Evolutionary conservation across 768 basidiomycete species (phyloP), one percentile per base, ranked within the genome.

Genomic region (Mycena albidolilacea): DNA sequence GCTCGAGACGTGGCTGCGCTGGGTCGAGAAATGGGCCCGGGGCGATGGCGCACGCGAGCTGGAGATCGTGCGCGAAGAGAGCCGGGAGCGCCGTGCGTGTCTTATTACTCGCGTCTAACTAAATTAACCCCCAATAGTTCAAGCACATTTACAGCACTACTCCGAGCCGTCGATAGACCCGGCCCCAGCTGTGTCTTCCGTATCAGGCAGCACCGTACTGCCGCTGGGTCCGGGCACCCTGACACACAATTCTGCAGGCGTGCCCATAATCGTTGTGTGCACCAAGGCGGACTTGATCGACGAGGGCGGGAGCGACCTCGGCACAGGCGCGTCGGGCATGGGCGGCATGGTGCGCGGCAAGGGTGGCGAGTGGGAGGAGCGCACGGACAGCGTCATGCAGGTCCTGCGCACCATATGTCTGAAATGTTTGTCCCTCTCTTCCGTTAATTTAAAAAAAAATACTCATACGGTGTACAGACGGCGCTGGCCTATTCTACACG

Each of bases 281-380:
- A 95, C 96, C 19, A 97, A 96, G 82, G 96, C 97, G 2, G 97
- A 98, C 81, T 80, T 96, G 72, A 97, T 98, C 71, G 96, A 98
- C 80, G 95, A 95, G 59, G 89, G 52, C 3, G 52, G 89, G 7
- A 88, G 87, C 76, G 93, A 94, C 77, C 86, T 92, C 68, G 90
- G 88, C 19, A 91, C 91, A 7, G 95, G 95, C 48, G 85, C 92
- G 1, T 89, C 93, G 0, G 94, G 94, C 0, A 95, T 96, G 91
- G 94, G 95, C 30, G 92, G 92, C 15, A 94, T 96, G 93, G 93
- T 96, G 5, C 96, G 95, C 82, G 95, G 95, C 4, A 96, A 96
- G 80, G 95, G 95, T 1, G 93, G 91, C 11, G 94, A 95, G 77
- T 96, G 95, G 95, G 98, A 99, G 81, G 98, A 99, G 81, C 87